Evolutionary conservation across 306 rosid species (phyloP).

Genomic region (Phaseolus lunatus): DNA sequence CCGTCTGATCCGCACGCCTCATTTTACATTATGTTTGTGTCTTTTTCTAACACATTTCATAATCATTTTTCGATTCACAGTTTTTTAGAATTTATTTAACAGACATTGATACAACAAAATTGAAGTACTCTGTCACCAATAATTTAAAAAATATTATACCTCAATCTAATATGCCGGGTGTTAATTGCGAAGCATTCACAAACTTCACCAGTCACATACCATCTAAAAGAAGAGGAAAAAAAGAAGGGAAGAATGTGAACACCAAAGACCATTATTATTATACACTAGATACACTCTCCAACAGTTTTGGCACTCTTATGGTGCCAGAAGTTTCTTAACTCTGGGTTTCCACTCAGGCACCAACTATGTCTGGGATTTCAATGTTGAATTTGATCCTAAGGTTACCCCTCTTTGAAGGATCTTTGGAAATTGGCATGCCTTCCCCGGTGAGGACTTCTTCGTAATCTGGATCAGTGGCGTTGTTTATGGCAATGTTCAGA

Average conservation of each 20-base stretch:
- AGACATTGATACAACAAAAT: neutral
- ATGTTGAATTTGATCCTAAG: slow-evolving; percentile 79
- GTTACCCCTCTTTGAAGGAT: slow-evolving; percentile 77
- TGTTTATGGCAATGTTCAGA: slow-evolving; percentile 63
- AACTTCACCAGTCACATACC: slow-evolving; percentile 43
- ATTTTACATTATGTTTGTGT: neutral
- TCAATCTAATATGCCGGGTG: slow-evolving; percentile 24
- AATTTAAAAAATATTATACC: slow-evolving; percentile 5
- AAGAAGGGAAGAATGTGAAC: neutral
- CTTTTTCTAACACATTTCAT: neutral
- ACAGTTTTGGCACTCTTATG: slow-evolving; percentile 27
- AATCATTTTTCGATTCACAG: neutral
- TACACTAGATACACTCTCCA: slow-evolving; percentile 42
- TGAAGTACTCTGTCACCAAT: neutral
- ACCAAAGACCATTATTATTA: slow-evolving; percentile 6
- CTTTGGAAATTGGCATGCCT: slow-evolving; percentile 92
- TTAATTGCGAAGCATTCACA: slow-evolving; percentile 13
- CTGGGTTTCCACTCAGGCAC: slow-evolving; percentile 63
- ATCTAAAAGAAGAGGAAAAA: slow-evolving; percentile 28
- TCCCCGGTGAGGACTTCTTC: slow-evolving; percentile 75
- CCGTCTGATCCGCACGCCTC: neutral
- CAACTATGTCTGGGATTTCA: slow-evolving; percentile 59
- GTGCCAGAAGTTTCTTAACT: slow-evolving; percentile 56
- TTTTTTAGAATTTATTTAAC: neutral
- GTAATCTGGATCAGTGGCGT: slow-evolving; percentile 63